phyloP scores from a whole-genome alignment of 768 basidiomycete genomes.

The Trametes maxima region DNA sequence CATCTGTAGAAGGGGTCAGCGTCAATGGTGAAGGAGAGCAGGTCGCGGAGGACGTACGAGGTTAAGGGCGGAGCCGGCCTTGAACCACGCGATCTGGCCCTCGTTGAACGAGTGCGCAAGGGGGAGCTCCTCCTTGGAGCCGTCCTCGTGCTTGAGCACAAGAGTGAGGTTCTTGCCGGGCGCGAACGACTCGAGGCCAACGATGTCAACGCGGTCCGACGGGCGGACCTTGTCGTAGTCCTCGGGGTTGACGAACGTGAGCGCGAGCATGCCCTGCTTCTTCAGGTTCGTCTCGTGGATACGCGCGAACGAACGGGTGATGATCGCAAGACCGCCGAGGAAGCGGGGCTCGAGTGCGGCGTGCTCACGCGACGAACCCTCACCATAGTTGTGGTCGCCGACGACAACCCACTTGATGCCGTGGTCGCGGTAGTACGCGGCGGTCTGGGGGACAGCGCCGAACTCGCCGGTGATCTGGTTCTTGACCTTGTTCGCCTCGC shows the following conservation, averaged over 20 bases:
- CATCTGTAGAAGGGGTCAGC: slow-evolving; percentile 49
- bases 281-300: slow-evolving; percentile 99
- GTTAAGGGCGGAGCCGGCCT: slow-evolving; percentile 94
- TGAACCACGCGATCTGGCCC: slow-evolving; percentile 98
- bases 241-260: slow-evolving; percentile 88
- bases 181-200: slow-evolving; percentile 85
- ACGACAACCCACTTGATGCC: slow-evolving; percentile 97
- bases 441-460: slow-evolving; percentile 83
- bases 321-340: slow-evolving; percentile 94
- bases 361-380: slow-evolving; percentile 98
- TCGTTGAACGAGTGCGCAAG: slow-evolving; percentile 96
- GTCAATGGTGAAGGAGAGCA: not conserved
- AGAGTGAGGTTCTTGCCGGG: slow-evolving; percentile 92
- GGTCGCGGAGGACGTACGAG: slow-evolving; percentile 50
- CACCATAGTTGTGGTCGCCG: slow-evolving; percentile 95
- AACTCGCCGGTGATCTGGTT: slow-evolving; percentile 88
- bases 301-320: slow-evolving; percentile 94
- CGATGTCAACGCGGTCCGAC: slow-evolving; percentile 85
- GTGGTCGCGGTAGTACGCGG: slow-evolving; percentile 83
- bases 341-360: slow-evolving; percentile 95
- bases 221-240: slow-evolving; percentile 95
- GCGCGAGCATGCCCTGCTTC: slow-evolving; percentile 98
- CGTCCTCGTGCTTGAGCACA: slow-evolving; percentile 80
- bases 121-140: slow-evolving; percentile 70
- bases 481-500: slow-evolving; percentile 94